phyloP scores from a whole-genome alignment of 805 yeast species.

The Spathaspora gorwiae region DNA sequence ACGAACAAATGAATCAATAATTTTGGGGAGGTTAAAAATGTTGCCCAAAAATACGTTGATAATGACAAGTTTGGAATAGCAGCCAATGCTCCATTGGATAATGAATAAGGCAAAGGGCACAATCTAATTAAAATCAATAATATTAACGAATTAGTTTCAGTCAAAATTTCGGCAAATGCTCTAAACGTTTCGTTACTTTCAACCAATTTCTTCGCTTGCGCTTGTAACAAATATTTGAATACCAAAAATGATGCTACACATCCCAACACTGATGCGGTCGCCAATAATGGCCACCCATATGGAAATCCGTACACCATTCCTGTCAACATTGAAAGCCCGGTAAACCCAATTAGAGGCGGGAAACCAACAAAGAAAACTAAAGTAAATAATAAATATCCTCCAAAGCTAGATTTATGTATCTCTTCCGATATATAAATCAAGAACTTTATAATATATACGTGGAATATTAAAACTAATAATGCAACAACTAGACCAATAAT shows the following conservation, averaged over 20 bases:
- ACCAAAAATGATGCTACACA: constrained; percentile 69
- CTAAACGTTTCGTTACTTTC: constrained; percentile 59
- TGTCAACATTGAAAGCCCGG: constrained; percentile 56
- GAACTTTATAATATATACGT: constrained; percentile 28
- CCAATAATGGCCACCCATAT: constrained; percentile 73
- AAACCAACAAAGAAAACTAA: constrained; percentile 67
- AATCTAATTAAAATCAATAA: constrained; percentile 69
- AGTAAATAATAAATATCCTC: constrained; percentile 44
- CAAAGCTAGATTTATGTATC: constrained; percentile 37
- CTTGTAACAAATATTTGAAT: constrained; percentile 55
- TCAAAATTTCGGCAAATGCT: constrained; percentile 69
- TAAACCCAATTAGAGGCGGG: constrained; percentile 88
- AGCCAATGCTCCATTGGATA: constrained; percentile 89
- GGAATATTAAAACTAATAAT: constrained; percentile 23
- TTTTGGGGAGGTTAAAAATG: constrained; percentile 77
- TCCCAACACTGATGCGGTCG: constrained; percentile 66
- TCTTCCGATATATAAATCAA: constrained; percentile 42
- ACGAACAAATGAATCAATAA: constrained; percentile 69
- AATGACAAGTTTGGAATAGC: constrained; percentile 74
- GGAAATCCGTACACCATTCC: constrained; percentile 85
- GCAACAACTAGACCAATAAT: constrained; percentile 14
- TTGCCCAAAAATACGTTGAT: constrained; percentile 62
- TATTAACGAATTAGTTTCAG: constrained; percentile 60
- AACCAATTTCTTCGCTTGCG: constrained; percentile 58
- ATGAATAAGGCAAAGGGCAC: constrained; percentile 90